Evolutionary conservation across 2,329 filamentous ascomycete genomes (phyloP), one percentile per base, ranked within the genome.

Genomic region (Escovopsis weberi): DNA sequence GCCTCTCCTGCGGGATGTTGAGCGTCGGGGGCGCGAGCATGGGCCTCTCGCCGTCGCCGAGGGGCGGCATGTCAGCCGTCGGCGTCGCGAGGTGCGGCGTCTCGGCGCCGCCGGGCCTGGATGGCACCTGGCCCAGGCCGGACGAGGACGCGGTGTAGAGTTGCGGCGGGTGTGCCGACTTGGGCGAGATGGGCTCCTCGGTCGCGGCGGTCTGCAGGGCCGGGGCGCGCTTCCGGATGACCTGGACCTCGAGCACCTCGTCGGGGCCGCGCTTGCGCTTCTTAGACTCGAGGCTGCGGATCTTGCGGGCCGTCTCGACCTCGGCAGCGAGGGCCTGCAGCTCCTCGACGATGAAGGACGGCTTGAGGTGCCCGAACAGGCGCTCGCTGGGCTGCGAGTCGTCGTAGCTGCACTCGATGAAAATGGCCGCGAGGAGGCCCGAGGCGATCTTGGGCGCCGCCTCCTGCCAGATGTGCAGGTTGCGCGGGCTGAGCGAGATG

Each of bases 321-420:
- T 85, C 78, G 2, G 65, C 64, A 0, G 85, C 88, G 2, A 98
- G 70, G 0, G 65, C 70, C 32, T 69, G 68, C 45, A 98, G 68
- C 60, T 98, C 91, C 38, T 82, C 75, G 23, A 89, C 76, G 11
- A 98, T 63, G 57, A 86, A 91, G 1, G 78, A 70, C 0, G 91
- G 91, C 33, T 85, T 85, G 12, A 98, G 67, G 53, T 98, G 91
- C 0, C 91, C 91, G 50, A 87, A 98, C 0, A 98, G 69, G 1
- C 80, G 75, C 40, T 82, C 79, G 46, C 91, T 80, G 19, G 76
- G 71, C 53, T 87, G 82, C 7, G 75, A 75, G 58, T 95, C 82
- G 47, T 86, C 83, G 59, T 89, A 98, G 47, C 85, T 94, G 60
- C 89, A 96, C 66, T 98, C 91, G 52, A 98, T 93, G 56, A 96